Percentiles rank a stretch among this genome's conserved stretches.
phyloP scores from a whole-genome alignment of 805 yeast species.

The Debaryomyces castellii region DNA sequence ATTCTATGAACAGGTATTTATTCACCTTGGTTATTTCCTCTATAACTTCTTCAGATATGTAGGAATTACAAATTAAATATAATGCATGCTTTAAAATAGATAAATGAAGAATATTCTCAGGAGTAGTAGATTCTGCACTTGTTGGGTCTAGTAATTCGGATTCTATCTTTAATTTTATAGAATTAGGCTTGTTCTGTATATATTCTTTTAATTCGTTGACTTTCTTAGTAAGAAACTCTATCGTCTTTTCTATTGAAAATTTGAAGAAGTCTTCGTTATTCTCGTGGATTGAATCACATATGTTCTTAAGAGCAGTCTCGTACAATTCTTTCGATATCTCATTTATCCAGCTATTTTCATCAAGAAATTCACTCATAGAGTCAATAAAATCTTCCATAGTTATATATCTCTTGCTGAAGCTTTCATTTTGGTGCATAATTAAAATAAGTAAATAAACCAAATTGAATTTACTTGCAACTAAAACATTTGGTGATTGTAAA shows the following conservation, averaged over 20 bases:
- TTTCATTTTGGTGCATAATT: constrained; percentile 25
- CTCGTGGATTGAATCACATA: constrained; percentile 34
- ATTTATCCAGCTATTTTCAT: constrained; percentile 27
- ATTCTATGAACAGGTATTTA: constrained; percentile 19
- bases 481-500: constrained; percentile 38
- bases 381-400: constrained; percentile 48
- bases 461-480: constrained; percentile 42
- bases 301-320: constrained; percentile 17
- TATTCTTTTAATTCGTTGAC: constrained; percentile 25
- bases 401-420: constrained; percentile 28
- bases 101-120: constrained; percentile 32
- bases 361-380: constrained; percentile 23
- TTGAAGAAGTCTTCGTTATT: constrained; percentile 38
- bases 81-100: constrained; percentile 43
- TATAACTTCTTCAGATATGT: constrained; percentile 31
- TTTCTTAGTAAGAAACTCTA: constrained; percentile 37
- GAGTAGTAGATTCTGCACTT: constrained; percentile 22
- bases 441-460: constrained; percentile 38
- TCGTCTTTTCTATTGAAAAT: constrained; percentile 38
- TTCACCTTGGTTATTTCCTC: constrained; percentile 14
- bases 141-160: constrained; percentile 16
- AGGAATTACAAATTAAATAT: constrained; percentile 46
- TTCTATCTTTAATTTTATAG: constrained; percentile 16
- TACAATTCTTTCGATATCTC: constrained; percentile 22
- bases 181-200: constrained; percentile 8